phyloP scores from a whole-genome alignment of 2,329 filamentous ascomycete species.

The Microdochium bolleyi region DNA sequence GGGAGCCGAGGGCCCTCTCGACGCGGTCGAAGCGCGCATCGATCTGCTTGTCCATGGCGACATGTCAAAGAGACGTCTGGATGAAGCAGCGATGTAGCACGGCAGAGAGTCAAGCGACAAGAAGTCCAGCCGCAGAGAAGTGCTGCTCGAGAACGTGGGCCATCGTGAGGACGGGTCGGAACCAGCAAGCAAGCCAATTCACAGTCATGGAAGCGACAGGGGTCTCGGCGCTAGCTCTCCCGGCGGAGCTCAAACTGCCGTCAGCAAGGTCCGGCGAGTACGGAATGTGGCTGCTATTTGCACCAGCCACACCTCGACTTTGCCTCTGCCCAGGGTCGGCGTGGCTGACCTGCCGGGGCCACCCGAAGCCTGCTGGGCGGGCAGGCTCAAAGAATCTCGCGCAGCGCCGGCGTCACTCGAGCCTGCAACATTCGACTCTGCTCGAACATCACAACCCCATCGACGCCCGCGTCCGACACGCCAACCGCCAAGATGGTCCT shows the following conservation, averaged over 20 bases:
- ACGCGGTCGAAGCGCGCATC: slow-evolving; percentile 58
- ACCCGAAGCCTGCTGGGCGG: not conserved
- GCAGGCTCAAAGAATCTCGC: slow-evolving; percentile 15
- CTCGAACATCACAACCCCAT: not conserved
- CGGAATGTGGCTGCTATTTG: not conserved
- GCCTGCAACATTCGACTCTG: not conserved
- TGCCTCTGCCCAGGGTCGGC: not conserved
- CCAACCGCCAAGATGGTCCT: too few species aligned
- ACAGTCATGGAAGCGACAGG: not conserved
- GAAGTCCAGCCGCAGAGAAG: not conserved
- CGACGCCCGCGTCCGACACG: not conserved
- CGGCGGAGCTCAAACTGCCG: not conserved
- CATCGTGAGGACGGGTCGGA: not conserved
- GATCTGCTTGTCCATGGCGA: slow-evolving; percentile 52
- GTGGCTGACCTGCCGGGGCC: not conserved
- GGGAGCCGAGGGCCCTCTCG: slow-evolving; percentile 56
- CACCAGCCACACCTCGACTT: not conserved
- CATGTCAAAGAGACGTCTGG: not conserved
- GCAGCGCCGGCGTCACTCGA: slow-evolving; percentile 8
- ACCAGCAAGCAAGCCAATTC: not conserved
- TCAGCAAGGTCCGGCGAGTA: too few species aligned
- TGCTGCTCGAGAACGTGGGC: not conserved
- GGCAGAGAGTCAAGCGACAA: not conserved
- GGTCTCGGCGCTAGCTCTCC: not conserved
- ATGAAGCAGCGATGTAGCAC: not conserved